Conservation (phyloP, 495 filamentous ascomycete species). For the Bombardia bombarda region DNA sequence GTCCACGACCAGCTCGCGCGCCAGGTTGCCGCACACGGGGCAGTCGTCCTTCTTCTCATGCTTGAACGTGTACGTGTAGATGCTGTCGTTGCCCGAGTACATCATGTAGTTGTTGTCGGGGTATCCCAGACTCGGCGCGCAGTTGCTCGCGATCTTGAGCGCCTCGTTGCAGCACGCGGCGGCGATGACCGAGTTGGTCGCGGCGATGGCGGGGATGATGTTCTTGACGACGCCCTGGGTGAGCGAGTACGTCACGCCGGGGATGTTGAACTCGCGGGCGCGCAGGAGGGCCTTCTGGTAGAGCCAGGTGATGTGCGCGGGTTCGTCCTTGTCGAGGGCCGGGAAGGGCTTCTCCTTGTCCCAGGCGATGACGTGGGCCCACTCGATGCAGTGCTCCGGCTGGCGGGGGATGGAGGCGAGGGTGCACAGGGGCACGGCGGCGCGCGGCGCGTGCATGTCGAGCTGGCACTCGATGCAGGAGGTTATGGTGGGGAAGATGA, state of each 20-base stretch:
- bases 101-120: slow-evolving; percentile 92
- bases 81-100: slow-evolving; percentile 90
- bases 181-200: slow-evolving; percentile 94
- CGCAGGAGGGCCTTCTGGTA: slow-evolving; percentile 78
- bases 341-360: slow-evolving; percentile 55
- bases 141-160: slow-evolving; percentile 80
- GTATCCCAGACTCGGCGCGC: slow-evolving; percentile 63
- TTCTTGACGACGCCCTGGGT: slow-evolving; percentile 99
- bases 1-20: slow-evolving; percentile 64
- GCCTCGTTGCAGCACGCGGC: slow-evolving; percentile 95
- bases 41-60: slow-evolving; percentile 89
- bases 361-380: slow-evolving; percentile 81
- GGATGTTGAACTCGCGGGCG: slow-evolving; percentile 81
- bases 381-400: slow-evolving; percentile 97
- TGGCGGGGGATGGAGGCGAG: slow-evolving; percentile 95
- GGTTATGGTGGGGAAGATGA: slow-evolving; percentile 84
- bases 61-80: slow-evolving; percentile 96
- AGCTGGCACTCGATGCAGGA: slow-evolving; percentile 98
- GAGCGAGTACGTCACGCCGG: slow-evolving; percentile 90
- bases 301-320: slow-evolving; percentile 95
- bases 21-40: slow-evolving; percentile 82
- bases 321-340: slow-evolving; percentile 86
- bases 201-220: slow-evolving; percentile 97
- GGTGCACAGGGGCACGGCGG: slow-evolving; percentile 92
- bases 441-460: slow-evolving; percentile 92